Base-by-base conservation (phyloP, 805 yeast genomes). In the Kluyveromyces starmeri region DNA sequence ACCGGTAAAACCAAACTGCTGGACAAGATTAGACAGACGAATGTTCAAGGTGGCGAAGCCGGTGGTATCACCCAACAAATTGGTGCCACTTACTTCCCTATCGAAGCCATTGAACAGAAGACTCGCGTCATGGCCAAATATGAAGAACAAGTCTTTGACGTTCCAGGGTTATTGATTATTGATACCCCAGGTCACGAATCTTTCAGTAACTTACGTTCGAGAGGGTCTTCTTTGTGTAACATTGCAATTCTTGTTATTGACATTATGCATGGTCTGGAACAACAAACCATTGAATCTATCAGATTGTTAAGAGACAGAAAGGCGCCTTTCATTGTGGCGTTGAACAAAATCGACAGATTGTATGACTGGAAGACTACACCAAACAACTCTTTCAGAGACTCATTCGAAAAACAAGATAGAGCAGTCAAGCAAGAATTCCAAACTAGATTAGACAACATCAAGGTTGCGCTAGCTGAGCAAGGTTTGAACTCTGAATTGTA, bases 111-210 rank as follows among this genome's bases (percentile, higher is more conserved):
- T 53, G 78, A 79, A 61, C 77, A 77, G 55, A 92, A 92, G 67
- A 92, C 97, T 18, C 81, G 76, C 29, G 94, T 82, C 33, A 89
- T 92, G 96, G 75, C 83, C 38, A 69, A 76, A 44, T 82, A 77
- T 57, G 95, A 84, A 59, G 82, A 83, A 55, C 78, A 78, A 57
- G 70, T 81, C 15, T 89, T 79, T 59, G 95, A 89, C 45, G 97
- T 92, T 38, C 99, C 99, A 38, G 99, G 99, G 67, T 68, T 92
- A 55, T 73, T 92, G 59, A 78, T 92, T 48, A 92, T 92, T 52
- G 99, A 92, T 68, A 92, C 99, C 2, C 99, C 99, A 50, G 99
- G 99, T 63, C 99, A 92, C 84, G 99, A 92, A 73, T 88, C 97
- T 41, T 92, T 92, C 74, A 77, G 96, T 32, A 92, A 92, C 63